A percentile compares a stretch with the other conserved stretches of the same genome.
Evolutionary conservation across 169 alveolate species (phyloP).

Genomic region (Besnoitia besnoiti): DNA sequence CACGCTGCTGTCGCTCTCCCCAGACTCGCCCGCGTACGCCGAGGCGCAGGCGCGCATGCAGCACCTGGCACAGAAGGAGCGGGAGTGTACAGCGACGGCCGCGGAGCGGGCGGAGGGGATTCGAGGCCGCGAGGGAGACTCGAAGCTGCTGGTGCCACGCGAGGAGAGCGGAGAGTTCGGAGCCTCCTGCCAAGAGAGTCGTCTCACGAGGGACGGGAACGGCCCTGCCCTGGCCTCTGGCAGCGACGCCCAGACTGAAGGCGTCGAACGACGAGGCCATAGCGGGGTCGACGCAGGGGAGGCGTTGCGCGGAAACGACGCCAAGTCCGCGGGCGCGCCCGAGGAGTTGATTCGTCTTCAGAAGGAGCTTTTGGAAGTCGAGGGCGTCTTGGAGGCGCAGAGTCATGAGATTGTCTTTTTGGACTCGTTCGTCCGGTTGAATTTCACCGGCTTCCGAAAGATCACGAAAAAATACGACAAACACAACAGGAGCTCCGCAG

Average conservation of each 20-base stretch:
- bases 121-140: too few species aligned
- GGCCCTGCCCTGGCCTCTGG: not conserved
- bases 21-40: constrained; percentile 22
- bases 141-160: too few species aligned
- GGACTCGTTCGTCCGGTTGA: constrained; percentile 73
- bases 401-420: constrained; percentile 73
- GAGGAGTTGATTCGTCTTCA: not conserved
- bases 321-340: constrained; percentile 8
- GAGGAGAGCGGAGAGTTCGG: not conserved
- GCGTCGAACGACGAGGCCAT: not conserved
- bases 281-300: not conserved
- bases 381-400: constrained; percentile 64
- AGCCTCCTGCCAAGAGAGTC: not conserved
- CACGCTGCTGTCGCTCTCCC: constrained; percentile 47
- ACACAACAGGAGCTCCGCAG: constrained; percentile 73
- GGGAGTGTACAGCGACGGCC: too few species aligned
- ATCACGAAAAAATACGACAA: constrained; percentile 82
- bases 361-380: constrained; percentile 10
- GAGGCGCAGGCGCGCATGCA: not conserved
- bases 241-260: not conserved
- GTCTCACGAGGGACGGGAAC: not conserved
- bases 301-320: not conserved
- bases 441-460: constrained; percentile 80
- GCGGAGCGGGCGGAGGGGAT: too few species aligned
- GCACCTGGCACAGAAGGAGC: not conserved